Evolutionary conservation across 306 rosid genomes (phyloP).

Genomic region (Canavalia gladiata): DNA sequence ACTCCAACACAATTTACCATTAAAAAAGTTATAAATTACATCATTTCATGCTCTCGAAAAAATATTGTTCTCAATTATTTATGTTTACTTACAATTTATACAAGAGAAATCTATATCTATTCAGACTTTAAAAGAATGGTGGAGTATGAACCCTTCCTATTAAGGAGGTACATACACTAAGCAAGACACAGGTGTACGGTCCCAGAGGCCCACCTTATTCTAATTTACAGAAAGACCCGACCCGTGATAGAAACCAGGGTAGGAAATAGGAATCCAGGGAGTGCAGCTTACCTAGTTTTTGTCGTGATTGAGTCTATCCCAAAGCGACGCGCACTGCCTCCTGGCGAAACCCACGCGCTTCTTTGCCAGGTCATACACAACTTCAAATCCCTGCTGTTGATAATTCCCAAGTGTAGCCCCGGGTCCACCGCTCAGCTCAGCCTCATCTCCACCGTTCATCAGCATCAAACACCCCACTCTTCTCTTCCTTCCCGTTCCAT

Average conservation of each 20-base stretch:
- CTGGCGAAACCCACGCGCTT: conserved; percentile 79
- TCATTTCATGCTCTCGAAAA: background rate
- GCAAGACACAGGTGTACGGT: background rate
- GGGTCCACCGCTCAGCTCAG: conserved; percentile 74
- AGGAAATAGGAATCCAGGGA: conserved; percentile 39
- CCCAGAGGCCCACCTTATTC: conserved; percentile 14
- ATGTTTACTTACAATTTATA: conserved; percentile 14
- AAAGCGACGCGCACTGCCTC: conserved; percentile 76
- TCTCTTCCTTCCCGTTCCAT: conserved; percentile 53
- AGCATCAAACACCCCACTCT: conserved; percentile 88
- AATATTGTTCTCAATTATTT: background rate
- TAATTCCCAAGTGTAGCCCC: conserved; percentile 85
- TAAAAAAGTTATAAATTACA: background rate
- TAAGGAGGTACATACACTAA: background rate
- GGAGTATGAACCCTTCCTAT: background rate
- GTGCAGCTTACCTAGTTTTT: conserved; percentile 32
- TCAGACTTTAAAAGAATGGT: conserved; percentile 11
- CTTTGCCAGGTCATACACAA: conserved; percentile 75
- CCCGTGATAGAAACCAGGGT: conserved; percentile 28
- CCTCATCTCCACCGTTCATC: conserved; percentile 89
- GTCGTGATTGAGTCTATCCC: conserved; percentile 65
- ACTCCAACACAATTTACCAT: background rate
- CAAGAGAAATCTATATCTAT: background rate
- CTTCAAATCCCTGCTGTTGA: conserved; percentile 91
- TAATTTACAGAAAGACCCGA: conserved; percentile 29